Percentiles rank a stretch among this genome's conserved stretches.
phyloP scores from a whole-genome alignment of 169 alveolate genomes.

The Plasmodium malariae region DNA sequence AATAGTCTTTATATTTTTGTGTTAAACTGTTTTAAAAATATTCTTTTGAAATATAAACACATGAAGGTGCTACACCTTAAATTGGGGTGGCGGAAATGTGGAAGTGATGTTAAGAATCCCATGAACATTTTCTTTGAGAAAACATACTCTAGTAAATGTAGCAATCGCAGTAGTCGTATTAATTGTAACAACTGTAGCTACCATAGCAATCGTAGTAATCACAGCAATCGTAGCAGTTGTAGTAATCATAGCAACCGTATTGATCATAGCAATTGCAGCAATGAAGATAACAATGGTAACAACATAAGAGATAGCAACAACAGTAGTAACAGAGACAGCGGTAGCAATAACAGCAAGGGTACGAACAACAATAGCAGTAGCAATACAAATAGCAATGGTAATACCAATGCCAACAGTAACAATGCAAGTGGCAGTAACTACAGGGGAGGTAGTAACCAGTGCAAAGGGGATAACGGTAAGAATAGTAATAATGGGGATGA shows the following conservation, averaged over 20 bases:
- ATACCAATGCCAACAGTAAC: not conserved
- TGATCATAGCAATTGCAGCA: not conserved
- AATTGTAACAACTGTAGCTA: not conserved
- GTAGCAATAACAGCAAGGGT: not conserved
- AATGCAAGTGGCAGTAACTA: not conserved
- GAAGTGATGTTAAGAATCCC: not conserved
- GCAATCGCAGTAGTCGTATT: not conserved
- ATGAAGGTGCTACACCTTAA: constrained; percentile 2
- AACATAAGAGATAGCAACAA: not conserved
- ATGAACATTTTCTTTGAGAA: not conserved
- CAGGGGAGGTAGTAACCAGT: not conserved
- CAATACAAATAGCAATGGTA: not conserved
- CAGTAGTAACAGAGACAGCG: not conserved
- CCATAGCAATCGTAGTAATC: not conserved
- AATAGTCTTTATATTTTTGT: not conserved
- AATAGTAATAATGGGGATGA: not conserved
- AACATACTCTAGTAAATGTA: constrained; percentile 2
- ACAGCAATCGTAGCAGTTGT: not conserved
- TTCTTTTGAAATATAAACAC: not conserved
- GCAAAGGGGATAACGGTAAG: constrained; percentile 1
- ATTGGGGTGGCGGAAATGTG: not conserved
- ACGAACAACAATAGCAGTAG: not conserved
- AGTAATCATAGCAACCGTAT: not conserved
- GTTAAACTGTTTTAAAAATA: constrained; percentile 6
- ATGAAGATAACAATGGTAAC: not conserved